Evolutionary conservation across 2,329 filamentous ascomycete species (phyloP), one percentile per base, ranked within the genome.

Genomic region (Penicillium palitans): DNA sequence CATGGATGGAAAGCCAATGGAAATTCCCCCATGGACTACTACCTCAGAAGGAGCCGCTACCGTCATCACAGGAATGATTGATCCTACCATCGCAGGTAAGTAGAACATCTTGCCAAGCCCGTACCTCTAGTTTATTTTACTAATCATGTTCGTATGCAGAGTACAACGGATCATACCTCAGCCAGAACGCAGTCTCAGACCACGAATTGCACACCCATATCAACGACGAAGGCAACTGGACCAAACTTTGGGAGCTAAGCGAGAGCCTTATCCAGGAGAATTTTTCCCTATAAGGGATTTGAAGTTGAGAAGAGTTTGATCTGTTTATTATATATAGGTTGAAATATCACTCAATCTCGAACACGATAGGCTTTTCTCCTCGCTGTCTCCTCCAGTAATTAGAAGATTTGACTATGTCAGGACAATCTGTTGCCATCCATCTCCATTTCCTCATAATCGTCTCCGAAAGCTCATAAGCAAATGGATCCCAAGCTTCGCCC

Each of bases 181-280:
- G 50, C 33, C 57, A 66, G 19, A 67, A 66, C 21, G 60, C 62
- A 48, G 50, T 68, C 15, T 58, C 64, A 7, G 52, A 68, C 21
- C 58, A 68, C 15, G 62, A 67, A n/a, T 50, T 68, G 42, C 70
- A 73, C 56, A 63, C 67, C 3, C 66, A 68, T 6, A 49, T 66
- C 31, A 61, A 45, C 1, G 62, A 65, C 31, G 50, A 61, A 25
- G 60, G 61, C 24, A 69, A 68, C 37, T 70, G 66, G 50, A 55
- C 66, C 21, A 62, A 57, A 24, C 63, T 74, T 41, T 75, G 72
- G 73, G 60, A 59, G 8, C 25, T 74, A 19, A 73, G 71, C 51
- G 71, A 74, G 53, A 21, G 63, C 6, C 50, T 74, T 51, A 68
- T 70, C 12, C 59, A 65, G 9, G 60, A 72, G 59, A 70, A 68